Percentiles rank a stretch among this genome's conserved stretches.
These are phyloP conservation scores for Iris pallida DNA, from an alignment of 116 monocot species.

Conservation along the genomic window DNA sequence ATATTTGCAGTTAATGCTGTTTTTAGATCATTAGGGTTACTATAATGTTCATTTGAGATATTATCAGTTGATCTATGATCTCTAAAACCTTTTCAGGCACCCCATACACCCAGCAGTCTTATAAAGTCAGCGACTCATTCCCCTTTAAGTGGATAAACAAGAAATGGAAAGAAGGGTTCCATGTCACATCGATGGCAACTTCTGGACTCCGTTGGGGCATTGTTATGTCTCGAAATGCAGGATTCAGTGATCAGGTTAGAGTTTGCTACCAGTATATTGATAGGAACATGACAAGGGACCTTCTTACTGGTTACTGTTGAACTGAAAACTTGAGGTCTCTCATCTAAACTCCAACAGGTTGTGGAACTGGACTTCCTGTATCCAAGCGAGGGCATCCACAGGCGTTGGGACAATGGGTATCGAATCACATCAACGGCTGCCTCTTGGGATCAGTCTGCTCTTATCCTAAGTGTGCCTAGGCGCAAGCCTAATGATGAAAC, in stretches of 20 bases:
- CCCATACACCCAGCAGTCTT: conserved; percentile 69
- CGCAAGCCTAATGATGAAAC: conserved; percentile 61
- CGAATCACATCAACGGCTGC: conserved; percentile 69
- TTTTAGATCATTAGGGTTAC: too few relatives aligned
- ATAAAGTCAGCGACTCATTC: conserved; percentile 82
- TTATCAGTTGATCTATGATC: not conserved
- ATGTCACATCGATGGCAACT: conserved; percentile 82
- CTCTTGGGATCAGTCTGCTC: conserved; percentile 67
- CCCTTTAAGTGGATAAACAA: conserved; percentile 89
- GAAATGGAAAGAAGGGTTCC: conserved; percentile 83
- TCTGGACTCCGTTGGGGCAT: conserved; percentile 68
- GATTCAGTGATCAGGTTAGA: conserved; percentile 72
- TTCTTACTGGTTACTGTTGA: too few relatives aligned
- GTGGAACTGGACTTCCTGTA: conserved; percentile 70
- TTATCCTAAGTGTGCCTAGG: conserved; percentile 66
- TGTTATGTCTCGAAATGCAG: conserved; percentile 90
- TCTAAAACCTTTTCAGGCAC: conserved; percentile 42
- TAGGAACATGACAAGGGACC: too few relatives aligned
- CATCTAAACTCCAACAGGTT: conserved; percentile 27
- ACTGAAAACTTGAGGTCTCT: not conserved
- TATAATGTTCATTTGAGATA: too few relatives aligned
- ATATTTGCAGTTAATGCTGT: too few relatives aligned
- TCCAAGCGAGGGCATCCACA: conserved; percentile 83
- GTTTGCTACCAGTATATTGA: not conserved
- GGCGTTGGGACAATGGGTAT: conserved; percentile 70